Base-by-base conservation (phyloP, 441 rosid species). In the Capsella rubella region DNA sequence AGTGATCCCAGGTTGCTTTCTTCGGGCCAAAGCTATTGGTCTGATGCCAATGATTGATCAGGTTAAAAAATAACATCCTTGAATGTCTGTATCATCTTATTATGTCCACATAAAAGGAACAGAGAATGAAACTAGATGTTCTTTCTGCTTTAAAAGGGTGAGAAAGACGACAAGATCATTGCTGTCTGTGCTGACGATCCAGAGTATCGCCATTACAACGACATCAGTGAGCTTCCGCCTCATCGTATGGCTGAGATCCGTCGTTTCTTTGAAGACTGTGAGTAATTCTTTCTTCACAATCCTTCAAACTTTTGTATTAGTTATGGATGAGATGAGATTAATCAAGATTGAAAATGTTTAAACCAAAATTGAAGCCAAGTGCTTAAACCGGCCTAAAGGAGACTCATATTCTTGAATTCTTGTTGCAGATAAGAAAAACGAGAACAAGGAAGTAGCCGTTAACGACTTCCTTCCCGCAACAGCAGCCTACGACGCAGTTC, bases 1-100 rank as follows among this genome's bases (percentile, higher is more conserved):
- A 4, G 95, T 89, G 82, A 82, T 86, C 62, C 95, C 95, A 49
- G 92, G 95, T 72, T 87, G 95, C 82, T 89, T 87, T 78, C 95
- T 89, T 63, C 84, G 95, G 16, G 91, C 92, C 64, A 89, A 87
- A 78, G 95, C 95, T 43, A 87, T 89, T 32, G 95, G 95, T 70
- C 82, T 89, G 52, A 89, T 89, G 95, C 95, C 95, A 69, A 89
- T 89, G 95, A 89, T 89, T 39, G 95, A 89, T 68, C 95, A 89
- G 87, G 99, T 95, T 82, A 29, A 12, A 53, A 55, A 15, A 14
- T 1, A 31, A 54, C 21, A 64, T 57, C 75, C 52, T 68, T 63
- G 32, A 67, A 53, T 74, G 8, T 62, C 1, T 40, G 14, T 70
- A 35, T 27, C 34, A 57, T 52, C 54, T 55, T 56, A 40, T 55